Conservation (phyloP, 2,329 filamentous ascomycete species). For the Arthrobotrys musiformis region DNA sequence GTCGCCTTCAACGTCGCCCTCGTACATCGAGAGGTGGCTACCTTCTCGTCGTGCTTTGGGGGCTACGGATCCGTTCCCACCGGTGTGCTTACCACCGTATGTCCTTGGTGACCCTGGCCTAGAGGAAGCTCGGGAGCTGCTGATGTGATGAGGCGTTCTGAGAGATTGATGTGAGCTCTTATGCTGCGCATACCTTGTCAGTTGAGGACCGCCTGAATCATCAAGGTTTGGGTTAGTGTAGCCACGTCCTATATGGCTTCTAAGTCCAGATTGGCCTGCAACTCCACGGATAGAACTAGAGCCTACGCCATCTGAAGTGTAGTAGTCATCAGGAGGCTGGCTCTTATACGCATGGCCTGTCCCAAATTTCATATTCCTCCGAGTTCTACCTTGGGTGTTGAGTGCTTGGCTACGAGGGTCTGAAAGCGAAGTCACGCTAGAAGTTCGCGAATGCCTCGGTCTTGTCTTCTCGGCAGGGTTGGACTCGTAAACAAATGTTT, state of each 20-base stretch:
- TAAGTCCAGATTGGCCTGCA: constrained; percentile 28
- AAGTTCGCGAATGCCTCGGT: constrained; percentile 85
- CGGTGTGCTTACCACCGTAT: constrained; percentile 26
- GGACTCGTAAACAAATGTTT: constrained; percentile 98
- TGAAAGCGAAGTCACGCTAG: constrained; percentile 84
- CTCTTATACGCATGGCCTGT: constrained; percentile 40
- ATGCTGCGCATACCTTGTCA: constrained; percentile 53
- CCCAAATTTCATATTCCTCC: constrained; percentile 59
- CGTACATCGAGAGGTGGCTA: constrained; percentile 57
- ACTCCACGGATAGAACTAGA: constrained; percentile 28
- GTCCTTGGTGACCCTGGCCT: constrained; percentile 43
- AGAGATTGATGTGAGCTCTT: constrained; percentile 57
- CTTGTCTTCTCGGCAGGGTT: constrained; percentile 81
- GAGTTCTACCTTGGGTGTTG: constrained; percentile 27
- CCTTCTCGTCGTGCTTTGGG: constrained; percentile 46
- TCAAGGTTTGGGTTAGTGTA: constrained; percentile 38
- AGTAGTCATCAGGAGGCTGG: constrained; percentile 41
- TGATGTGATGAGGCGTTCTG: constrained; percentile 43
- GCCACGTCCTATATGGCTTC: constrained; percentile 51
- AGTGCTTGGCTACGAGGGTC: constrained; percentile 59
- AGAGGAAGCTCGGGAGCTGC: constrained; percentile 42
- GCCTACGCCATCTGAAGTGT: constrained; percentile 44
- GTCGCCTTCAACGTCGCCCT: constrained; percentile 69
- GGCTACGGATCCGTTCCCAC: constrained; percentile 16
- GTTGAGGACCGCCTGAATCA: constrained; percentile 12